Conservation (phyloP, 163 green algal species). For the Chlamydomonas reinhardtii region DNA sequence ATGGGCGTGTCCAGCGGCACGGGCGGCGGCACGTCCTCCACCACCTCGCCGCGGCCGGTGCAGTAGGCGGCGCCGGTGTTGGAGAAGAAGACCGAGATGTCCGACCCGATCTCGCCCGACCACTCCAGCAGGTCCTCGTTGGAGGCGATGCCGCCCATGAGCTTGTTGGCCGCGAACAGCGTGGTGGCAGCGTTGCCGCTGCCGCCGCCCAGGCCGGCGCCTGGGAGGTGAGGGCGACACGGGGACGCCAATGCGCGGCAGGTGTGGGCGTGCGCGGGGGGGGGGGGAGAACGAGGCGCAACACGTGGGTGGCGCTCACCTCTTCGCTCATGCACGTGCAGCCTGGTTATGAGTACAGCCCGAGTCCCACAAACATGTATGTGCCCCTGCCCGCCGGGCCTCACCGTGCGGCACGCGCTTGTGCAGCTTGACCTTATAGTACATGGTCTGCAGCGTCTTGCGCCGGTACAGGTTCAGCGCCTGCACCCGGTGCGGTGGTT, state of each 20-base stretch:
- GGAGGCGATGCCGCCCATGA: slow-evolving; percentile 80
- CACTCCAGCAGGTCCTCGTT: slow-evolving; percentile 90
- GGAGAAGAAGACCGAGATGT: slow-evolving; percentile 98
- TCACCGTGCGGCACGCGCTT: slow-evolving; percentile 72
- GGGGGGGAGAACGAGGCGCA: too few species aligned
- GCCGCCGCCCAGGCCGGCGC: slow-evolving; percentile 95
- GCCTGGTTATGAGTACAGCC: too few species aligned
- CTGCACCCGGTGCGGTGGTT: slow-evolving; percentile 38
- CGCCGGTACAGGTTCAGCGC: slow-evolving; percentile 88
- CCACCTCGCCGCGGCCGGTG: slow-evolving; percentile 93
- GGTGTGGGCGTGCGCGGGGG: too few species aligned
- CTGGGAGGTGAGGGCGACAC: slow-evolving; percentile 27
- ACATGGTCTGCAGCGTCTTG: slow-evolving; percentile 79
- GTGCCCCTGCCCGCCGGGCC: too few species aligned
- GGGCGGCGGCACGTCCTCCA: slow-evolving; percentile 90
- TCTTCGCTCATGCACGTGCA: too few species aligned
- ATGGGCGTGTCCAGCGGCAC: slow-evolving; percentile 87
- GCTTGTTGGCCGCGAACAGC: slow-evolving; percentile 94
- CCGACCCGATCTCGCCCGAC: slow-evolving; percentile 95
- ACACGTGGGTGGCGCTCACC: too few species aligned
- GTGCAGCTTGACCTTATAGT: slow-evolving; percentile 84
- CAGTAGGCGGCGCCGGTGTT: slow-evolving; percentile 91
- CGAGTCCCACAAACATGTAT: too few species aligned
- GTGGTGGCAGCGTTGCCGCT: slow-evolving; percentile 96
- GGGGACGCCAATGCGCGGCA: too few species aligned